Evolutionary conservation across 2,329 filamentous ascomycete genomes (phyloP).

Genomic region (Calycina marina): DNA sequence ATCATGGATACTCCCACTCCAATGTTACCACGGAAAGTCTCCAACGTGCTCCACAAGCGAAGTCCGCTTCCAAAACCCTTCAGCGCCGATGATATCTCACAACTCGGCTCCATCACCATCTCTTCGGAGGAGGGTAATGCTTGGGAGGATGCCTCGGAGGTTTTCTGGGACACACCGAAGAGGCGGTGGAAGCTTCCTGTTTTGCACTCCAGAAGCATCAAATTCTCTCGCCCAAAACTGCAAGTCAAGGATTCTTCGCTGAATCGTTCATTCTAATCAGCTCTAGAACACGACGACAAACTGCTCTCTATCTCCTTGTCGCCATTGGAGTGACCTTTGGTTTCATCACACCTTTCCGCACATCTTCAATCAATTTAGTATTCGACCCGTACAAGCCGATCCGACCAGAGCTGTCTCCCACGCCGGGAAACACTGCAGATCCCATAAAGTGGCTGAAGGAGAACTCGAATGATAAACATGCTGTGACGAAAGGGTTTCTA

Average conservation of each 20-base stretch:
- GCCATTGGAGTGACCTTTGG: no score
- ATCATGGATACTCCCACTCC: no score
- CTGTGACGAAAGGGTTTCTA: conserved; percentile 9
- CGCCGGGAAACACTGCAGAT: conserved; percentile 12
- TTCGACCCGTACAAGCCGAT: conserved; percentile 6
- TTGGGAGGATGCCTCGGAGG: conserved; percentile 6
- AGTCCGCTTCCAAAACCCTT: background rate
- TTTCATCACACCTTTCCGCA: background rate
- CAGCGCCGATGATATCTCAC: background rate
- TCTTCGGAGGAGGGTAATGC: conserved; percentile 8
- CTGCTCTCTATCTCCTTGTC: background rate
- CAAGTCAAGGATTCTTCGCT: no score
- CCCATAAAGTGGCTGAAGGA: conserved; percentile 22
- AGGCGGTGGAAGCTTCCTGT: conserved; percentile 8
- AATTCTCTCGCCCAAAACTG: conserved; percentile 7
- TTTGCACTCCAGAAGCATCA: conserved; percentile 1
- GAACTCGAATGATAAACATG: conserved; percentile 23
- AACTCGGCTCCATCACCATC: conserved; percentile 4
- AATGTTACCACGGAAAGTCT: conserved; percentile 2
- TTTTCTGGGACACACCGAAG: conserved; percentile 14
- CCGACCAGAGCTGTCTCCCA: conserved; percentile 5
- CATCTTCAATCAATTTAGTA: background rate
- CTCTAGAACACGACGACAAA: background rate
- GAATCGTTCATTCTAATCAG: no score
- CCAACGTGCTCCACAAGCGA: conserved; percentile 1